A percentile compares a stretch with the other conserved stretches of the same genome.
Evolutionary conservation across 495 filamentous ascomycete species (phyloP).

Genomic region (Tuber melanosporum): DNA sequence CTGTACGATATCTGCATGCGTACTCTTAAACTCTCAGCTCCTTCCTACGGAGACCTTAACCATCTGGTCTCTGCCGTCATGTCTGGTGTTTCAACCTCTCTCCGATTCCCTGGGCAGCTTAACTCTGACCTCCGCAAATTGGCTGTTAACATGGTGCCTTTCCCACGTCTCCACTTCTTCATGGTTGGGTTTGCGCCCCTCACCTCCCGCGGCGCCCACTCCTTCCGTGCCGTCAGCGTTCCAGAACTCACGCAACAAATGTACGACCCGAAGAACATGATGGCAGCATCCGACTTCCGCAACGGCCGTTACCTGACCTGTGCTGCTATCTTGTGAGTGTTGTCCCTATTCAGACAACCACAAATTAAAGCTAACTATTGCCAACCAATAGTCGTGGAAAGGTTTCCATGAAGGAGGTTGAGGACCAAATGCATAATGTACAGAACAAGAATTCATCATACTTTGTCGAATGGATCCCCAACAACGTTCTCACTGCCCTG

Average conservation of each 20-base stretch:
- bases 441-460: conserved; percentile 99
- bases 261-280: conserved; percentile 99
- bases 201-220: conserved; percentile 87
- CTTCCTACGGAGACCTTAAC: conserved; percentile 98
- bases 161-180: conserved; percentile 99
- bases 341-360: background rate
- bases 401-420: conserved; percentile 99
- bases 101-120: conserved; percentile 98
- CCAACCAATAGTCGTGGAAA: conserved; percentile 72
- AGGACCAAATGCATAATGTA: conserved; percentile 99
- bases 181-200: conserved; percentile 99
- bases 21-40: conserved; percentile 95
- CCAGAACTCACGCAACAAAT: conserved; percentile 99
- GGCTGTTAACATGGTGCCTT: conserved; percentile 99
- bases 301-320: conserved; percentile 99
- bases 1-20: conserved; percentile 99
- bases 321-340: conserved; percentile 80
- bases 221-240: conserved; percentile 95
- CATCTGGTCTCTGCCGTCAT: conserved; percentile 99
- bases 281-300: conserved; percentile 99
- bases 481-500: conserved; percentile 99
- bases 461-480: conserved; percentile 99
- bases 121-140: conserved; percentile 99
- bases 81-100: conserved; percentile 97
- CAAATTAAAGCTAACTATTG: conserved; percentile 33